Evolutionary conservation across 2,329 filamentous ascomycete genomes (phyloP).

Genomic region (Alternaria sp.): DNA sequence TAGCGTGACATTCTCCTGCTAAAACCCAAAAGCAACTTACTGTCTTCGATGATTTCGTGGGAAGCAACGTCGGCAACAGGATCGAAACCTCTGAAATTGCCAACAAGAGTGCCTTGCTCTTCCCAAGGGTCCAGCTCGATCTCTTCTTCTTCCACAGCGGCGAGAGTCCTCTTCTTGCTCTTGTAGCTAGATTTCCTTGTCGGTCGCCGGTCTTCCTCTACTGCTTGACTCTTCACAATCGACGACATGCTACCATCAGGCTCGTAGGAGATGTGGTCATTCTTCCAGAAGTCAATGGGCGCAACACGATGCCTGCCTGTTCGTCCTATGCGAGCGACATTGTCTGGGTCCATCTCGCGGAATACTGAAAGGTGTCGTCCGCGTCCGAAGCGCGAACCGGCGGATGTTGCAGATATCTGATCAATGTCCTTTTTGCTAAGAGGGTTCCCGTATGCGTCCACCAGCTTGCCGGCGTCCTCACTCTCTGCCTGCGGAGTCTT

Average conservation of each 20-base stretch:
- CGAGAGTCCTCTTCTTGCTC: slow-evolving; percentile 40
- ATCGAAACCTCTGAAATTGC: slow-evolving; percentile 71
- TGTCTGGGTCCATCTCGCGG: slow-evolving; percentile 45
- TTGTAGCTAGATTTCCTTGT: slow-evolving; percentile 43
- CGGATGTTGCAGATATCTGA: slow-evolving; percentile 46
- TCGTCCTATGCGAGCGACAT: slow-evolving; percentile 55
- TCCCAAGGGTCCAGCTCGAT: slow-evolving; percentile 75
- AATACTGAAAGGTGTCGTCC: slow-evolving; percentile 49
- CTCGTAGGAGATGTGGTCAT: slow-evolving; percentile 78
- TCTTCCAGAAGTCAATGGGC: slow-evolving; percentile 86
- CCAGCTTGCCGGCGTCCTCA: slow-evolving; percentile 40
- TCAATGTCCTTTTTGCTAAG: slow-evolving; percentile 46
- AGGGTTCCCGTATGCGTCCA: slow-evolving; percentile 45
- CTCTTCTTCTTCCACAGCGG: slow-evolving; percentile 61
- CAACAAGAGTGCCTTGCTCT: slow-evolving; percentile 67
- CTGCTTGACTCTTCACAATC: slow-evolving; percentile 76
- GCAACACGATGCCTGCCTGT: slow-evolving; percentile 80
- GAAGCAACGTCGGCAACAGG: slow-evolving; percentile 64
- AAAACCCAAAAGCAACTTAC: slow-evolving; percentile 41
- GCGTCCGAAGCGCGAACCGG: slow-evolving; percentile 43
- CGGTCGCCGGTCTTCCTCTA: slow-evolving; percentile 50
- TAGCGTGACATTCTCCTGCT: slow-evolving; percentile 11
- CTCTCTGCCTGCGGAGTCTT: slow-evolving; percentile 13
- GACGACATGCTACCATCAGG: slow-evolving; percentile 75
- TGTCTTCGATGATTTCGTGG: slow-evolving; percentile 59